Percentiles rank a stretch among this genome's conserved stretches.
Evolutionary conservation across 2,329 filamentous ascomycete species (phyloP).

Genomic region (Microdochium paspali): DNA sequence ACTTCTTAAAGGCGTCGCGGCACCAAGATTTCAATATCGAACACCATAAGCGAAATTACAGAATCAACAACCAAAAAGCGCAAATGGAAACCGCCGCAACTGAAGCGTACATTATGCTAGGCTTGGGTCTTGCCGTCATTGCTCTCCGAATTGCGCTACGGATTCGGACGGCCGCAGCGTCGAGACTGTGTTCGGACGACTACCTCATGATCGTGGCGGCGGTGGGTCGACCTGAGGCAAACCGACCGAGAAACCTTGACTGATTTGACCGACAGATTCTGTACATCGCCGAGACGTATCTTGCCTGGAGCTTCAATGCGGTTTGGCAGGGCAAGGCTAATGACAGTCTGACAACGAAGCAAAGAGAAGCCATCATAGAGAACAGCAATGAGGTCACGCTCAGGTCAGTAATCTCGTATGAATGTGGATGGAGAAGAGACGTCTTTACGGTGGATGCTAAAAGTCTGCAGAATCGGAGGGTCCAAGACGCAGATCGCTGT

Average conservation of each 20-base stretch:
- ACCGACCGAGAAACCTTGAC: neutral
- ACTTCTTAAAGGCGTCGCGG: too few relatives aligned
- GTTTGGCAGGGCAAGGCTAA: constrained; percentile 3
- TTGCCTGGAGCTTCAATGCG: constrained; percentile 7
- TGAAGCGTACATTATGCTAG: neutral
- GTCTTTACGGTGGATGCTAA: too few relatives aligned
- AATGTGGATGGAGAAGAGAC: too few relatives aligned
- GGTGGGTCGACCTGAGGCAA: neutral
- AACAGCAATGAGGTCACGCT: constrained; percentile 1
- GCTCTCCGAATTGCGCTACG: neutral
- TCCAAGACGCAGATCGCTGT: constrained; percentile 7
- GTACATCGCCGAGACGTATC: neutral
- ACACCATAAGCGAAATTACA: neutral
- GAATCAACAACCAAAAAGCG: neutral
- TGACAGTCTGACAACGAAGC: constrained; percentile 1
- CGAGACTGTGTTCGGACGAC: neutral
- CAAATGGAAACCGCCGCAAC: neutral
- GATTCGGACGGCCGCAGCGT: neutral
- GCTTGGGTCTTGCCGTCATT: neutral
- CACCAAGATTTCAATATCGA: too few relatives aligned
- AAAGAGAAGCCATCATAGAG: neutral
- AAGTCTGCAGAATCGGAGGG: constrained; percentile 4
- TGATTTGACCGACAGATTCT: neutral
- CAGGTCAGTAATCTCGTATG: too few relatives aligned
- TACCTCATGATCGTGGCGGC: neutral